Percentiles rank a stretch among this genome's conserved stretches.
phyloP scores from a whole-genome alignment of 2,329 filamentous ascomycete genomes.

The Hypoxylon sp. region DNA sequence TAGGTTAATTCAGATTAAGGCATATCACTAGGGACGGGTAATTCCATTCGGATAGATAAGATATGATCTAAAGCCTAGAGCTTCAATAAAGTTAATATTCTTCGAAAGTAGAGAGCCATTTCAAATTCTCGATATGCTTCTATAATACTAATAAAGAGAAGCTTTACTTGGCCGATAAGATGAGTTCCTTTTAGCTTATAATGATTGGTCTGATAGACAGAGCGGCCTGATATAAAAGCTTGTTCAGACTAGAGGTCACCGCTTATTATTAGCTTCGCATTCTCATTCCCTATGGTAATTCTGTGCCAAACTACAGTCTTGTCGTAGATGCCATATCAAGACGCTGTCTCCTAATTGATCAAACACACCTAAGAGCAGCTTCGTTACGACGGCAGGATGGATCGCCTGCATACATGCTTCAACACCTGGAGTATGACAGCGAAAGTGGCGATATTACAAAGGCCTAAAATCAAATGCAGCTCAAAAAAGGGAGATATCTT shows the following conservation, averaged over 20 bases:
- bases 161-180: neutral
- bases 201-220: neutral
- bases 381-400: neutral
- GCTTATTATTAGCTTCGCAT: conserved; percentile 18
- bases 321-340: neutral
- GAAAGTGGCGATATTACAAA: neutral
- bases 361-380: neutral
- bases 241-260: neutral
- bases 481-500: neutral
- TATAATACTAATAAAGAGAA: neutral
- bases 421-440: too few species aligned
- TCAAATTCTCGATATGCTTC: neutral
- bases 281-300: conserved; percentile 2
- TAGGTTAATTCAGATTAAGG: neutral
- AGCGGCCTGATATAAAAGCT: neutral
- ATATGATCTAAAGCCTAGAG: neutral
- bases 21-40: neutral
- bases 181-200: neutral
- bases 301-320: neutral
- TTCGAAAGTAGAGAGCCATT: neutral
- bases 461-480: neutral
- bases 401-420: neutral
- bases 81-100: neutral
- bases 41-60: neutral
- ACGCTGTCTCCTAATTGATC: neutral